Base-by-base conservation (phyloP, 352 stramenopile genomes). In the Globisporangium irregulare region DNA sequence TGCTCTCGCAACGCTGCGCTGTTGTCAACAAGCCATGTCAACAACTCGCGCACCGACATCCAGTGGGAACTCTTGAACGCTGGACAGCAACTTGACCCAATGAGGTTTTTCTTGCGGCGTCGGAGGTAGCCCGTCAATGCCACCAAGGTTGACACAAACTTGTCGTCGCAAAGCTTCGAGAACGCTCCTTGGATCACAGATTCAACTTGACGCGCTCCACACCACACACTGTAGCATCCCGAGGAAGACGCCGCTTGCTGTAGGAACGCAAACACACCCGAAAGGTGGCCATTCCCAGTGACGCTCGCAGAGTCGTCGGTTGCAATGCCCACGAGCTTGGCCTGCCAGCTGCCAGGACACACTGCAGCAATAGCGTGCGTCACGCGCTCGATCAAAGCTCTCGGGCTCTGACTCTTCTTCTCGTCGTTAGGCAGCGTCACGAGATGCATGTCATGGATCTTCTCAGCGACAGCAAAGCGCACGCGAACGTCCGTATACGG, bases 251-350 rank as follows among this genome's bases (percentile, higher is more conserved):
- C 63, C 50, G 32, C 12, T 27, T 54, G 53, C 38, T 68, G 63
- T 24, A 68, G 53, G 22, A 27, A 22, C 10, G 32, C 38, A 34
- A 62, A 18, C 14, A 62, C 34, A 4, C 12, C 14, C 36, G 53
- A 41, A n/a, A 57, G 50, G 14, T 22, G 50, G 14, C 9, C 9
- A 9, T 51, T 51, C 20, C 18, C 34, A n/a, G 34, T 8, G 22
- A 38, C 43, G 34, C 36, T 25, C 32, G 34, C 62, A 14, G 53
- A 48, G 36, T 38, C 53, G 54, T 68, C 63, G 54, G 41, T 34
- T 10, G 63, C 63, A 54, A 68, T 57, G 36, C 63, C 63, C 2
- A 68, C 38, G 38, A 68, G 53, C 54, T 68, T 68, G 10, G 34
- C 18, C 15, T 38, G 54, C 63, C 63, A 68, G 14, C 34, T 27